Evolutionary conservation across 306 rosid species (phyloP), one percentile per base, ranked within the genome.

Genomic region (Cucurbita ficifolia): DNA sequence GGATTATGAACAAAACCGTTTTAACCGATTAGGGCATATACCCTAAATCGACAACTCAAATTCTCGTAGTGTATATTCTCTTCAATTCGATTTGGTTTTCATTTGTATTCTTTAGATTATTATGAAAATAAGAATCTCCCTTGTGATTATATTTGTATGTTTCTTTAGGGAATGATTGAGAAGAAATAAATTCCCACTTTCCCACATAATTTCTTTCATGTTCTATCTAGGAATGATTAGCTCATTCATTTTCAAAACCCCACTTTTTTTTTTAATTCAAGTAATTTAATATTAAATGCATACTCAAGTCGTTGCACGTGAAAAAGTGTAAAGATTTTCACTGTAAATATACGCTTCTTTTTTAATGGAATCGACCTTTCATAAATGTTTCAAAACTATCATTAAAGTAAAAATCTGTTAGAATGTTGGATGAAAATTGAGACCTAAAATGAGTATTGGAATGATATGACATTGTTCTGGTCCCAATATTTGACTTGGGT

Each of bases 131-230:
- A 43, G 72, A 67, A 67, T 21, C 38, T n/a, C 39, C 18, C 7
- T 43, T 69, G 21, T 48, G 73, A 24, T 24, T 46, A 7, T 45
- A 17, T 48, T 46, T 69, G 57, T 45, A 68, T 46, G 56, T 65
- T 67, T 67, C 24, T 69, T 14, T 24, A 8, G 73, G 22, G 40
- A 69, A 69, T 69, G 56, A 69, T 69, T 45, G 73, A 69, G 56
- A 24, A 69, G 57, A 69, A 48, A 48, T 67, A 24, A 46, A 48
- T 68, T 45, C 56, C 4, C 24, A 69, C 53, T 46, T 40, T 69
- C 54, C 38, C 56, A 48, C 22, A 69, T 69, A 69, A 24, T 69
- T 69, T 69, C 57, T 8, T 46, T 43, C 56, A 68, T 65, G 72
- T 14, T 67, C 18, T 67, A n/a, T 67, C 39, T 67, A 68, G 5